Conservation (phyloP, 768 basidiomycete genomes). For the Lactifluus hygrophoroides region DNA sequence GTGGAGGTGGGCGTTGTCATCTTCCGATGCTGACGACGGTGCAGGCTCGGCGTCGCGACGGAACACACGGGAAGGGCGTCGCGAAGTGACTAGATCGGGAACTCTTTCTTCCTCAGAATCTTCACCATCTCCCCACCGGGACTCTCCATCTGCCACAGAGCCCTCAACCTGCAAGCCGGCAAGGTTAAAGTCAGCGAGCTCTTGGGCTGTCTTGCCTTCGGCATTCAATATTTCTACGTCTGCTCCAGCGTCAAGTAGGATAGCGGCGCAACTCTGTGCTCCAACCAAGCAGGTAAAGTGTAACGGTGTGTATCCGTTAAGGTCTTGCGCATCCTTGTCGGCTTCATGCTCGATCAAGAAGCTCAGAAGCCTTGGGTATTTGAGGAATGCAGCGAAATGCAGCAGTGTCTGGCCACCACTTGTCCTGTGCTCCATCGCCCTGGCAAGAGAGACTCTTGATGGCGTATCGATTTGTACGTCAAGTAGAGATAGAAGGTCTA, state of each 20-base stretch:
- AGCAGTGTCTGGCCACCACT: slow-evolving; percentile 77
- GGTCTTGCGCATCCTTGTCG: slow-evolving; percentile 78
- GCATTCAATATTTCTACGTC: slow-evolving; percentile 67
- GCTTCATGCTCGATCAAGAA: slow-evolving; percentile 67
- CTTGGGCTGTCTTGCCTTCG: slow-evolving; percentile 59
- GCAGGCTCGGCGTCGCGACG: slow-evolving; percentile 9
- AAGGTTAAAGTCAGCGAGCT: slow-evolving; percentile 44
- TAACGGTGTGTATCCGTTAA: slow-evolving; percentile 84
- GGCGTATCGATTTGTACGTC: slow-evolving; percentile 49
- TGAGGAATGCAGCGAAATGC: slow-evolving; percentile 77
- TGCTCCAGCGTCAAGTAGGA: slow-evolving; percentile 75
- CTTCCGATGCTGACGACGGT: slow-evolving; percentile 6
- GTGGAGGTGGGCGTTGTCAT: not conserved
- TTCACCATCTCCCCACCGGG: slow-evolving; percentile 61
- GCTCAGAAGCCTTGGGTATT: slow-evolving; percentile 57
- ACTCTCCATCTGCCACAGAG: slow-evolving; percentile 40
- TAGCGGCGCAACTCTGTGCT: slow-evolving; percentile 51
- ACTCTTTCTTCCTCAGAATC: slow-evolving; percentile 41
- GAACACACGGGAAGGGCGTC: slow-evolving; percentile 8
- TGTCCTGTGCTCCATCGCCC: slow-evolving; percentile 65
- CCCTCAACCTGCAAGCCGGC: slow-evolving; percentile 28
- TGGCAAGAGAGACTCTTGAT: slow-evolving; percentile 33
- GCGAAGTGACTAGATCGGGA: slow-evolving; percentile 5
- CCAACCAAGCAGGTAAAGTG: slow-evolving; percentile 73
- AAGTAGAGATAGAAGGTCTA: slow-evolving; percentile 74